Base-by-base conservation (phyloP, 1,284 basidiomycete species). In the Puccinia novopanici region DNA sequence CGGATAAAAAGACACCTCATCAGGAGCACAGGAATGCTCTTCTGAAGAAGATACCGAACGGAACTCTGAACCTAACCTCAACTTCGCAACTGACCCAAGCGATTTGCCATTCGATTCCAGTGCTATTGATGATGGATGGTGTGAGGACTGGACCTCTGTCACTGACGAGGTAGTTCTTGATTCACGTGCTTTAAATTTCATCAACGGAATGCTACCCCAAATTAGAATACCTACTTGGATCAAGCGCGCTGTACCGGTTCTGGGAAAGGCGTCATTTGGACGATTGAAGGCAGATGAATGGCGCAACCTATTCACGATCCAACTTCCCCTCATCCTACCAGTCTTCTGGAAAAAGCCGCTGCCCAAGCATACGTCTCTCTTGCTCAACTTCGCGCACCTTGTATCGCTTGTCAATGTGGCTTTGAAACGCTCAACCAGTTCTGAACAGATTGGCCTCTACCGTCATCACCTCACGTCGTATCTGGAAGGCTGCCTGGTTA, bases 261-360 rank as follows among this genome's bases (percentile, higher is more conserved):
- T 83, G 37, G 83, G 79, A 0, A 68, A 72, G 19, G 70, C 63
- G 9, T 57, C 55, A 0, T 79, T 81, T 72, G 83, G 81, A 19
- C 50, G 52, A 24, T 80, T 83, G 6, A 82, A 79, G 57, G 82
- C 83, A 9, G 75, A 82, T 40, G 82, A 83, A 68, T 83, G 82
- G 77, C 63, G 80, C 13, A 72, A 72, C 34, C 34, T 34, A 34
- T 34, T 34, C 34, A 34, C 34, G 34, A 4, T 34, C 34, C 34
- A 34, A 34, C 70, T 80, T 24, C 70, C 70, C 12, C 42, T 80
- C 15, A 30, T 73, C 8, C 52, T 80, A 1, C 68, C 78, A 12
- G 68, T 73, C 19, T 73, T 61, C n/a, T 80, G 70, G 57, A 24
- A 52, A 27, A 8, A 24, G 22, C 54, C 34, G 27, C 55, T 48